A percentile compares a stretch with the other conserved stretches of the same genome.
Conservation (phyloP, 371 early-diverging fungal genomes). For the Apophysomyces sp. region DNA sequence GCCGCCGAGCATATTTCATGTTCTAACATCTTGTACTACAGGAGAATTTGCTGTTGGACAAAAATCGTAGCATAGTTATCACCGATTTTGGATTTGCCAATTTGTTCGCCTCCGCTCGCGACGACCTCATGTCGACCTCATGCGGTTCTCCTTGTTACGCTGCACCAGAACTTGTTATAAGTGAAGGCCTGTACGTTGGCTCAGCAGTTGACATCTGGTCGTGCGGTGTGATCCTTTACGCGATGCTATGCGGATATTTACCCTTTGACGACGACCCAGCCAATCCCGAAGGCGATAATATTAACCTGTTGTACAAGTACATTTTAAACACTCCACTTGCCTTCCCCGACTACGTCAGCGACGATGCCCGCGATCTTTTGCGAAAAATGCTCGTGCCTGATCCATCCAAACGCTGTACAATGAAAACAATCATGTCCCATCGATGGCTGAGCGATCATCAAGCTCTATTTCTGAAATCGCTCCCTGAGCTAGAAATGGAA, state of each 20-base stretch:
- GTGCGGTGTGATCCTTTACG: slow-evolving; percentile 87
- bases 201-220: slow-evolving; percentile 95
- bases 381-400: slow-evolving; percentile 61
- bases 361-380: slow-evolving; percentile 50
- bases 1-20: not conserved
- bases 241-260: slow-evolving; percentile 73
- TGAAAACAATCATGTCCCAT: slow-evolving; percentile 57
- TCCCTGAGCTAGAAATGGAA: slow-evolving; percentile 19
- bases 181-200: slow-evolving; percentile 94
- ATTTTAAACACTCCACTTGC: slow-evolving; percentile 60
- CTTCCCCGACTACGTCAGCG: slow-evolving; percentile 50
- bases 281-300: slow-evolving; percentile 66
- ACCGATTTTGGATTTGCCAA: slow-evolving; percentile 99
- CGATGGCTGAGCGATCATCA: slow-evolving; percentile 31
- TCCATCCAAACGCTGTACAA: slow-evolving; percentile 53
- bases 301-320: slow-evolving; percentile 64
- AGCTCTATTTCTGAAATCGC: slow-evolving; percentile 12
- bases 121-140: slow-evolving; percentile 80
- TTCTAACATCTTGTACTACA: slow-evolving; percentile 24
- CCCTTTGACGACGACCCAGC: slow-evolving; percentile 81
- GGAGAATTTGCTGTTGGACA: slow-evolving; percentile 89
- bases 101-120: slow-evolving; percentile 60
- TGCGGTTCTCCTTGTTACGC: slow-evolving; percentile 98
- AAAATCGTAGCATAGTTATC: slow-evolving; percentile 84
- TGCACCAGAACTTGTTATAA: slow-evolving; percentile 93